These are phyloP conservation scores for Symbiodinium natans DNA, from an alignment of 73 alveolate genomes.

Conservation along the genomic window DNA sequence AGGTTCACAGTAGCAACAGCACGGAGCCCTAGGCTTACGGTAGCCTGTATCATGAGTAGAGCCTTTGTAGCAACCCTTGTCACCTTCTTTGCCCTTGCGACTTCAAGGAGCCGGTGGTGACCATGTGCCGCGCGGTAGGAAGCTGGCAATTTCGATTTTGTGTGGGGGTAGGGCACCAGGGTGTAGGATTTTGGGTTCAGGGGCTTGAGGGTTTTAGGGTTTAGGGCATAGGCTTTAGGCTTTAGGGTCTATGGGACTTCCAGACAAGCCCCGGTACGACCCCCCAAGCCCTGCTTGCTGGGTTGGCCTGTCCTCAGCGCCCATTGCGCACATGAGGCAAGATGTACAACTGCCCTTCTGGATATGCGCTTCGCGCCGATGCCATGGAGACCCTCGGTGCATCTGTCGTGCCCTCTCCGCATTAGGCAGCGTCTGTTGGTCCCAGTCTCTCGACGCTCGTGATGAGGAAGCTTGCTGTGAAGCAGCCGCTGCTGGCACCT, in stretches of 20 bases:
- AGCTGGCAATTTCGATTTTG: not conserved
- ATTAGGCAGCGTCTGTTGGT: not conserved
- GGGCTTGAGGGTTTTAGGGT: not conserved
- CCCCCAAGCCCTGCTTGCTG: no score
- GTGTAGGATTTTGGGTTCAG: not conserved
- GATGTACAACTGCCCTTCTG: slow-evolving; percentile 3
- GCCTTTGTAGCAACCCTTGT: not conserved
- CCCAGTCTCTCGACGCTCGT: not conserved
- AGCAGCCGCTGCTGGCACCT: not conserved
- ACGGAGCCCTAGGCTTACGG: not conserved
- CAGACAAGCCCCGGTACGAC: not conserved
- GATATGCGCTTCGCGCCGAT: not conserved
- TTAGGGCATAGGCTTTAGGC: not conserved
- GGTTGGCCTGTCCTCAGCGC: not conserved
- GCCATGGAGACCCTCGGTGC: slow-evolving; percentile 6
- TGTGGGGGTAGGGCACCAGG: not conserved
- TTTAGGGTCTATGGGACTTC: not conserved
- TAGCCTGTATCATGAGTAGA: not conserved
- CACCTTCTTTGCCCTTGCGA: not conserved
- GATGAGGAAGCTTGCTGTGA: not conserved
- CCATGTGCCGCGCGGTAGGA: not conserved
- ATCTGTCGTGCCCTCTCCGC: not conserved
- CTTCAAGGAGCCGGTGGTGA: not conserved
- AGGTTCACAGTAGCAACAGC: not conserved
- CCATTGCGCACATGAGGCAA: not conserved